These are phyloP conservation scores for Pseudognaphalium luteoalbum DNA, from an alignment of 129 eudicot genomes.

Conservation along the genomic window DNA sequence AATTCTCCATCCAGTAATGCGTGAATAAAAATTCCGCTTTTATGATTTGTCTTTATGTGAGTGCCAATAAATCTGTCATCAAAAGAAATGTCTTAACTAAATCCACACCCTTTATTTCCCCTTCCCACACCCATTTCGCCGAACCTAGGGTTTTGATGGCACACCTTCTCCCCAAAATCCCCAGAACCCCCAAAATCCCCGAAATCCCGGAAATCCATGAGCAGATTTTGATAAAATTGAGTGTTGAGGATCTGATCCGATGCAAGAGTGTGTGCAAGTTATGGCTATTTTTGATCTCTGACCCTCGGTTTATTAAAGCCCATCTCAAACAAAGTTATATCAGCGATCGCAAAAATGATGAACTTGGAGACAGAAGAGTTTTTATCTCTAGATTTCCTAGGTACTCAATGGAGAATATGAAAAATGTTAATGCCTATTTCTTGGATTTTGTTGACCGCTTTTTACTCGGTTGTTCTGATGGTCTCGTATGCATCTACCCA, in stretches of 20 bases:
- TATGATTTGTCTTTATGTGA: not conserved
- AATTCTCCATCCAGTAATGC: not conserved
- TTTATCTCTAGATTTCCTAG: not conserved
- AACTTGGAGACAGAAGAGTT: not conserved
- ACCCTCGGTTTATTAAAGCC: not conserved
- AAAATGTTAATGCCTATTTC: not conserved
- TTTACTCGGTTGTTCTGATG: constrained; percentile 2
- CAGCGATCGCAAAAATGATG: not conserved
- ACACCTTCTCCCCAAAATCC: not conserved
- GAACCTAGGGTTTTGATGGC: constrained; percentile 16
- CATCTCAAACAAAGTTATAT: not conserved
- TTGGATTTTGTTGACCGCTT: not conserved
- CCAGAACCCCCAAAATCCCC: too few relatives aligned
- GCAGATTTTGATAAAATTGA: constrained; percentile 4
- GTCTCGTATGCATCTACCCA: not conserved
- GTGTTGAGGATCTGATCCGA: not conserved
- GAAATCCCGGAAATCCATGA: not conserved
- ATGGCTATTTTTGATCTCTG: not conserved
- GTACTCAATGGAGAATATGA: not conserved
- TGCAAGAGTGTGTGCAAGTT: constrained; percentile 15
- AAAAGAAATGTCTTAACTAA: not conserved
- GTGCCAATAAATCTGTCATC: not conserved
- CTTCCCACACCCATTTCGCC: constrained; percentile 6
- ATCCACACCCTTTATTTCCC: not conserved
- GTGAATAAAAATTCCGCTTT: not conserved